A percentile compares a stretch with the other conserved stretches of the same genome.
Conservation (phyloP, 164 flowering plant genomes). For the Magnolia officinalis region DNA sequence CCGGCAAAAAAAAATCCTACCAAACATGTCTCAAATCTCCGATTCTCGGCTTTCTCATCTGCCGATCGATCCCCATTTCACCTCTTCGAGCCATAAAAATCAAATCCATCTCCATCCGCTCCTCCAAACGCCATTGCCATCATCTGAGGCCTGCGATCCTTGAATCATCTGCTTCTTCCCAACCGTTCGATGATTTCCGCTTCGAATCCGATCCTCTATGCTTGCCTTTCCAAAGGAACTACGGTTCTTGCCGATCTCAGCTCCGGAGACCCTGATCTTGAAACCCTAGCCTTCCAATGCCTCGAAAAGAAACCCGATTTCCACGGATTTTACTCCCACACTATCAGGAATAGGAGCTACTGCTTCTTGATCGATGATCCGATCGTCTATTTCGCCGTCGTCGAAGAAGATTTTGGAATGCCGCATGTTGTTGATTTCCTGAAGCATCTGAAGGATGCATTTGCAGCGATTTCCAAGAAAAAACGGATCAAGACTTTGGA, state of each 20-base stretch:
- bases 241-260: constrained; percentile 22
- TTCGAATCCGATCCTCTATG: constrained; percentile 17
- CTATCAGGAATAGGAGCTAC: constrained; percentile 13
- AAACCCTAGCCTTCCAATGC: constrained; percentile 23
- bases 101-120: not conserved
- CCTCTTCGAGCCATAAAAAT: not conserved
- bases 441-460: constrained; percentile 17
- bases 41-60: not conserved
- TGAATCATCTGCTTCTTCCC: not conserved
- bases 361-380: constrained; percentile 26
- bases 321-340: constrained; percentile 23
- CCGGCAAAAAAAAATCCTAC: not conserved
- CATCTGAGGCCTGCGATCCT: not conserved
- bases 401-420: constrained; percentile 14
- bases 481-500: not conserved
- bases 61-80: not conserved
- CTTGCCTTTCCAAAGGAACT: constrained; percentile 21
- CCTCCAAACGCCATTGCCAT: not conserved
- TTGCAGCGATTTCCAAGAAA: constrained; percentile 10
- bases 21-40: not conserved
- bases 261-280: constrained; percentile 17
- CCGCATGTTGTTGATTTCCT: constrained; percentile 18
- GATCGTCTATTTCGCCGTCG: constrained; percentile 23
- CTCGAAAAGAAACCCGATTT: constrained; percentile 17
- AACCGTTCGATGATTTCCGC: not conserved